Percentiles rank a stretch among this genome's conserved stretches.
Conservation (phyloP, 2,329 filamentous ascomycete genomes). For the Fusarium heterosporum region DNA sequence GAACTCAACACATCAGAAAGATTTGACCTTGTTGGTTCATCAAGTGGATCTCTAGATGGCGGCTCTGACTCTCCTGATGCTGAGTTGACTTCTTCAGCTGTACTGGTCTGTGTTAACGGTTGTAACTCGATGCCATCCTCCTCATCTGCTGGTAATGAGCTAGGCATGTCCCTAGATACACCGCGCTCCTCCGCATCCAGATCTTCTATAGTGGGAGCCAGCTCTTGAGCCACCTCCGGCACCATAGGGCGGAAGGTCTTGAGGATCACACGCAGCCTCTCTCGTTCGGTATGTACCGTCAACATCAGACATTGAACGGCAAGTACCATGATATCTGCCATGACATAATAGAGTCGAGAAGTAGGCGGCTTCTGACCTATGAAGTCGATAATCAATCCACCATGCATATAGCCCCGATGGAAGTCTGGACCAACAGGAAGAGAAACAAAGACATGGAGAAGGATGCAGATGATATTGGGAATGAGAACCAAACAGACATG, state of each 20-base stretch:
- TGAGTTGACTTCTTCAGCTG: conserved; percentile 41
- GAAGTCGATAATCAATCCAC: conserved; percentile 75
- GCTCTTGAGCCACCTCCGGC: conserved; percentile 47
- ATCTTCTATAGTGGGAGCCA: conserved; percentile 58
- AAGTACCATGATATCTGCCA: conserved; percentile 68
- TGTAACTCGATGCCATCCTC: conserved; percentile 61
- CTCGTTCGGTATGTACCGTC: conserved; percentile 70
- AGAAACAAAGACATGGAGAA: conserved; percentile 68
- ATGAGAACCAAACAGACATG: conserved; percentile 69
- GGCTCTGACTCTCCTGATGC: conserved; percentile 47
- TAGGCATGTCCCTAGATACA: conserved; percentile 56
- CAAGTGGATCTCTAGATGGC: conserved; percentile 42
- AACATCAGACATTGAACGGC: conserved; percentile 73
- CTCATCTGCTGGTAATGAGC: conserved; percentile 52
- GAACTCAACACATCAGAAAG: conserved; percentile 64
- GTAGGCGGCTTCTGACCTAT: conserved; percentile 73
- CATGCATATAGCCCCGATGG: conserved; percentile 73
- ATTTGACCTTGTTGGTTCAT: conserved; percentile 53
- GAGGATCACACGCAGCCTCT: conserved; percentile 64
- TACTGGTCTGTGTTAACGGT: conserved; percentile 45
- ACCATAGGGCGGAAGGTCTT: conserved; percentile 54
- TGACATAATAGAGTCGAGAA: conserved; percentile 65
- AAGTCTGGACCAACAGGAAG: conserved; percentile 69
- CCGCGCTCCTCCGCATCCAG: conserved; percentile 69
- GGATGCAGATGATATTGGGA: conserved; percentile 70